These are phyloP conservation scores for Cladorrhinum sp. DNA, from an alignment of 2,329 filamentous ascomycete species.

Conservation along the genomic window DNA sequence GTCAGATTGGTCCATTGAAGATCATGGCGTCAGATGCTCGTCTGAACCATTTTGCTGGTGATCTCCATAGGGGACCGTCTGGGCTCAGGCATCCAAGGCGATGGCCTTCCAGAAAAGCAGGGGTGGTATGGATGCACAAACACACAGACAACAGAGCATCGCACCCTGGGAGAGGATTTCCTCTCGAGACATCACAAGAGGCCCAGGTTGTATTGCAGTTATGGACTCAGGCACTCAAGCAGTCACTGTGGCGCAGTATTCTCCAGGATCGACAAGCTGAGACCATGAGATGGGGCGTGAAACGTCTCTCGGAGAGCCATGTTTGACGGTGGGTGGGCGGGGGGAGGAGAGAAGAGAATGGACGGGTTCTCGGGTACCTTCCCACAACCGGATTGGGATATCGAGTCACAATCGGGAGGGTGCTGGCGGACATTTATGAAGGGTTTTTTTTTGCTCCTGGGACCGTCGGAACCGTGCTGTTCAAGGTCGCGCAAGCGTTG, in stretches of 20 bases:
- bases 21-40: slow-evolving; percentile 41
- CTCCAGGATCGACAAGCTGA: slow-evolving; percentile 41
- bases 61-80: slow-evolving; percentile 37
- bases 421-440: background rate
- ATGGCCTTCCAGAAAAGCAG: background rate
- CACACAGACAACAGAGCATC: background rate
- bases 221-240: slow-evolving; percentile 3
- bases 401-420: slow-evolving; percentile 3
- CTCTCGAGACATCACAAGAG: background rate
- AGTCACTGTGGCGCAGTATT: slow-evolving; percentile 22
- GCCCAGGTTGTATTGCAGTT: background rate
- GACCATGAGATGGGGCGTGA: slow-evolving; percentile 40
- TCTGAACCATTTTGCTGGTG: slow-evolving; percentile 39
- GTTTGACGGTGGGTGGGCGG: slow-evolving; percentile 22
- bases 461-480: background rate
- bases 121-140: background rate
- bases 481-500: background rate
- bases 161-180: slow-evolving; percentile 5
- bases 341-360: slow-evolving; percentile 2
- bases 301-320: slow-evolving; percentile 32
- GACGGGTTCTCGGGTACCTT: slow-evolving; percentile 1
- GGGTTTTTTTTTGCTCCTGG: background rate
- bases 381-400: slow-evolving; percentile 8
- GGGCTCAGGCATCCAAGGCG: slow-evolving; percentile 25
- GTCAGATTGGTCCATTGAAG: slow-evolving; percentile 37